Conservation (phyloP, 2,329 filamentous ascomycete genomes). For the Keithomyces neogunnii region DNA sequence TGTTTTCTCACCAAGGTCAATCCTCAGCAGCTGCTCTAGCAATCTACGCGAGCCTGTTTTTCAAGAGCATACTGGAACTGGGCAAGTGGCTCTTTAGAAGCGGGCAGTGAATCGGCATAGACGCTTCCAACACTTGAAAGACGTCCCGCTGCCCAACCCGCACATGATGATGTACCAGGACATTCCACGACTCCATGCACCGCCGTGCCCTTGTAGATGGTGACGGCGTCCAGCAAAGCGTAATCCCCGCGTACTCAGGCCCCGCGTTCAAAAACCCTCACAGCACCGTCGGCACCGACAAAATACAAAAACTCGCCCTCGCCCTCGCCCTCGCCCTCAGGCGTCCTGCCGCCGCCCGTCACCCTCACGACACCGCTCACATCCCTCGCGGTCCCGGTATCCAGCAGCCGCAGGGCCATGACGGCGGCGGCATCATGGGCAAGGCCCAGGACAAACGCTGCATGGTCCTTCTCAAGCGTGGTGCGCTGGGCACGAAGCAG, state of each 20-base stretch:
- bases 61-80: too few species aligned
- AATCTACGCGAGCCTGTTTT: too few species aligned
- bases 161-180: too few species aligned
- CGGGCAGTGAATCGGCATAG: too few species aligned
- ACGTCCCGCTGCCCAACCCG: too few species aligned
- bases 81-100: too few species aligned
- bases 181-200: too few species aligned
- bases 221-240: neutral
- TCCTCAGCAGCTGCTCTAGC: too few species aligned
- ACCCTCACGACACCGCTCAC: conserved; percentile 82
- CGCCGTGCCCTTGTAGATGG: too few species aligned
- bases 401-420: conserved; percentile 64
- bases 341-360: conserved; percentile 44
- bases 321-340: conserved; percentile 18
- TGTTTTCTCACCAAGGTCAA: too few species aligned
- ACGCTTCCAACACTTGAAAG: too few species aligned
- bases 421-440: conserved; percentile 70
- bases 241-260: conserved; percentile 12
- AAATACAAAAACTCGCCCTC: conserved; percentile 73
- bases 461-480: conserved; percentile 60
- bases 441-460: conserved; percentile 59
- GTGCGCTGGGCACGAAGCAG: conserved; percentile 55
- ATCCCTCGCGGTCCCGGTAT: conserved; percentile 83
- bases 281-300: conserved; percentile 68
- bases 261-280: conserved; percentile 79